These are phyloP conservation scores for Gnomoniopsis smithogilvyi DNA, from an alignment of 2,329 filamentous ascomycete genomes.

Conservation along the genomic window DNA sequence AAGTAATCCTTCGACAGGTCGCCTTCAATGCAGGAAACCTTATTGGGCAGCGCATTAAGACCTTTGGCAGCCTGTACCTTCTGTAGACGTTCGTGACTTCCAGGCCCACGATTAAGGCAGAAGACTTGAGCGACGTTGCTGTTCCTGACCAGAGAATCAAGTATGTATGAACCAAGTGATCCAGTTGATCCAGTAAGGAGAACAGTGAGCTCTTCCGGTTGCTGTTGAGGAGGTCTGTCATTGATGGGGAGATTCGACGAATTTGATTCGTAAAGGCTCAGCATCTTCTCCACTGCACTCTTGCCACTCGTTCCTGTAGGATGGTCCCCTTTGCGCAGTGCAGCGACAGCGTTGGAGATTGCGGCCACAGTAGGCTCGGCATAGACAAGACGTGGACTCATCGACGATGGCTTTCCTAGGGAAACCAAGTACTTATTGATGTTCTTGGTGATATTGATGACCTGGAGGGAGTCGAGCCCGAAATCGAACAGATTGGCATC, in stretches of 20 bases:
- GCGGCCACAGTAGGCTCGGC: conserved; percentile 1
- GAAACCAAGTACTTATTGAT: not conserved
- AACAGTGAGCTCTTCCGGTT: not conserved
- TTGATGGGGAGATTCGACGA: not conserved
- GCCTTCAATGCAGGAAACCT: not conserved
- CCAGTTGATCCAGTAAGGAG: conserved; percentile 13
- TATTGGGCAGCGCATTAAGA: not conserved
- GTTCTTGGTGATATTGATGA: not conserved
- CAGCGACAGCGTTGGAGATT: not conserved
- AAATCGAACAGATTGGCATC: conserved; percentile 7
- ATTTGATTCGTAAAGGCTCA: conserved; percentile 3
- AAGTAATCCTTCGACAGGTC: conserved; percentile 6
- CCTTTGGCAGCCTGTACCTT: conserved; percentile 1
- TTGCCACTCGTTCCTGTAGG: not conserved
- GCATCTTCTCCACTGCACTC: conserved; percentile 7
- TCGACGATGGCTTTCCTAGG: not conserved
- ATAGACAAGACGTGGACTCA: conserved; percentile 2
- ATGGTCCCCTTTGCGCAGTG: not conserved
- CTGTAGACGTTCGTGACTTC: conserved; percentile 3
- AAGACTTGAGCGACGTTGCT: not conserved
- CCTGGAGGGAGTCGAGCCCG: conserved; percentile 9
- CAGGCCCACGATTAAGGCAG: conserved; percentile 9
- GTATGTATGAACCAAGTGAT: conserved; percentile 10
- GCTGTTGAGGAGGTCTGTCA: not conserved
- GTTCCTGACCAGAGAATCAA: conserved; percentile 4